Evolutionary conservation across 208 protist genomes (phyloP).

Genomic region (Tritrichomonas musculus): DNA sequence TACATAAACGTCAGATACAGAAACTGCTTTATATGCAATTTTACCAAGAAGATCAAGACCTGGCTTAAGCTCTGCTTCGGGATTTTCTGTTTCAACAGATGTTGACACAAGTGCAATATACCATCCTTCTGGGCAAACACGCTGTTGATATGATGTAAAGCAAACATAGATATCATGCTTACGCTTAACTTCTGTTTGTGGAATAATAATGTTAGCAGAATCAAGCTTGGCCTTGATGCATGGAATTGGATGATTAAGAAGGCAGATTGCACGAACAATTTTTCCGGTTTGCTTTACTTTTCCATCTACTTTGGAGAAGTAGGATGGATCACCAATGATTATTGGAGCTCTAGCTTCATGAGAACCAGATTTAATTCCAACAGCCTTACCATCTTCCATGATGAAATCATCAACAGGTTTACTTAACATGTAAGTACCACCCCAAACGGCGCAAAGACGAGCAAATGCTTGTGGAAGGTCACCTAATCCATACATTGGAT

Average conservation of each 20-base stretch:
- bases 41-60: conserved; percentile 78
- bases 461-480: conserved; percentile 97
- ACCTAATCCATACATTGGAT: conserved; percentile 97
- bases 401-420: conserved; percentile 85
- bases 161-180: conserved; percentile 91
- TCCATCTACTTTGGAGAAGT: conserved; percentile 86
- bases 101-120: conserved; percentile 92
- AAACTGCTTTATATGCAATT: background rate
- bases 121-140: conserved; percentile 85
- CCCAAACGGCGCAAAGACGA: conserved; percentile 71
- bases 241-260: conserved; percentile 35
- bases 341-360: conserved; percentile 66
- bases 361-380: conserved; percentile 43
- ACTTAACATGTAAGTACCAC: conserved; percentile 97
- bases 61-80: conserved; percentile 76
- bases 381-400: background rate
- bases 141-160: conserved; percentile 73
- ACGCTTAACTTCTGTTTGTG: conserved; percentile 26
- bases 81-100: conserved; percentile 85
- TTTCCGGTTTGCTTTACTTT: conserved; percentile 75
- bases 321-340: conserved; percentile 94
- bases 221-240: conserved; percentile 36
- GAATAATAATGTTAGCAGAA: conserved; percentile 47
- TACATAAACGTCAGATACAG: conserved; percentile 49
- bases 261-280: conserved; percentile 88